Evolutionary conservation across 768 basidiomycete genomes (phyloP), one percentile per base, ranked within the genome.

Genomic region (Candolleomyces efflorescens): DNA sequence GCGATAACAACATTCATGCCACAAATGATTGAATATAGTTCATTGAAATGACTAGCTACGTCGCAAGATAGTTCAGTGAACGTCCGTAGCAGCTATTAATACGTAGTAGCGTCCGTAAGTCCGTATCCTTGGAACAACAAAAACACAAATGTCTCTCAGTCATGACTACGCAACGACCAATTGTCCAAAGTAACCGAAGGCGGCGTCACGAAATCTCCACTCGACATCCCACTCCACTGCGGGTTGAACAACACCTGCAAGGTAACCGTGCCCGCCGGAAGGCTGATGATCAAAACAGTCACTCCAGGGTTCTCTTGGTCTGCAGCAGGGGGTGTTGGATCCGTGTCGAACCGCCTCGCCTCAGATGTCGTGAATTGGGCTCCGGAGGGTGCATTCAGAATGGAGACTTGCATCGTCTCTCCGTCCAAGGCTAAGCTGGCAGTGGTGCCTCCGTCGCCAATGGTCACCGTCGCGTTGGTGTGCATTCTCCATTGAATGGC

Each of bases 211-310:
- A 84, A 87, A 46, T 83, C 77, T 54, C 68, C 70, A 3, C 65
- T 65, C 27, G 82, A 75, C 78, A 89, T 82, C 37, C 82, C 85
- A 44, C 77, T 70, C 94, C 94, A 98, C 66, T 96, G 90, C 17
- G 96, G 97, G 71, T 84, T 94, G 76, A 98, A 89, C 68, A 98
- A 70, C 53, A 98, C 87, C 73, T 95, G 84, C 51, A 97, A 71
- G 17, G 75, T 88, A 71, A 90, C 87, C 46, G 73, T 73, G 15
- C 92, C 93, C 17, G 86, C 83, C 24, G 81, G 78, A 3, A 87
- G 72, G 62, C 74, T 79, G 69, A 99, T 87, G 56, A 78, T 78
- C 53, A 99, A 75, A n/a, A 98, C 94, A 10, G 82, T 86, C 57
- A 94, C 90, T 26, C 83, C 85, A 0, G 82, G 77, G 72, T 98